Base-by-base conservation (phyloP, 2,329 filamentous ascomycete species). In the Fusarium sp. region DNA sequence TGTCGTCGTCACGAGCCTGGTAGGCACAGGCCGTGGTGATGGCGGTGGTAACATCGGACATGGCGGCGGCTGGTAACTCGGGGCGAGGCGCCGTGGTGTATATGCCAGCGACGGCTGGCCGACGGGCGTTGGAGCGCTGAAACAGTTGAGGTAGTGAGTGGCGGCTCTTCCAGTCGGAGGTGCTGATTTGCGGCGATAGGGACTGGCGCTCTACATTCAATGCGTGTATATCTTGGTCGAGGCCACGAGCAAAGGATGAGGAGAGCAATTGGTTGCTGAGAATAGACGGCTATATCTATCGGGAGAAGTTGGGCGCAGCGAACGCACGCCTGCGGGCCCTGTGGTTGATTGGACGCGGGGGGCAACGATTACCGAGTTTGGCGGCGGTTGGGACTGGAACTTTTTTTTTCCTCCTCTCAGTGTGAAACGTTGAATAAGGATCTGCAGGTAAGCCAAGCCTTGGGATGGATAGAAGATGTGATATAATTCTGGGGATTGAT, bases 1-100 rank as follows among this genome's bases (percentile, higher is more conserved):
- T 74, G 52, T 84, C 83, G 71, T 84, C 80, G 69, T 82, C 79
- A 61, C 77, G 76, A 58, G 74, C 70, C 64, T 80, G 78, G 73
- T 79, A 81, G 71, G 76, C 72, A 76, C 82, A 85, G 64, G 83
- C 78, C 73, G 83, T 80, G 47, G 82, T 83, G 67, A 84, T 76
- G 60, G 83, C 79, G 62, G 82, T 83, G 13, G 82, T 83, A 60
- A 84, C 80, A 74, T 81, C 77, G 69, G 81, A 76, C 84, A 85
- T 85, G 75, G 69, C 56, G 75, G 59, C 66, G 67, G 64, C 58
- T 66, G 70, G 38, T 40, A 40, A 64, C 60, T 66, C 47, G 65
- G 54, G 64, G 66, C 27, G 27, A 31, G 54, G 57, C 37, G 31
- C 60, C 45, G 63, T 69, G 56, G 52, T 73, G 64, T 65, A 71